Conservation (phyloP, 2,329 filamentous ascomycete species). For the Fusarium setosum region DNA sequence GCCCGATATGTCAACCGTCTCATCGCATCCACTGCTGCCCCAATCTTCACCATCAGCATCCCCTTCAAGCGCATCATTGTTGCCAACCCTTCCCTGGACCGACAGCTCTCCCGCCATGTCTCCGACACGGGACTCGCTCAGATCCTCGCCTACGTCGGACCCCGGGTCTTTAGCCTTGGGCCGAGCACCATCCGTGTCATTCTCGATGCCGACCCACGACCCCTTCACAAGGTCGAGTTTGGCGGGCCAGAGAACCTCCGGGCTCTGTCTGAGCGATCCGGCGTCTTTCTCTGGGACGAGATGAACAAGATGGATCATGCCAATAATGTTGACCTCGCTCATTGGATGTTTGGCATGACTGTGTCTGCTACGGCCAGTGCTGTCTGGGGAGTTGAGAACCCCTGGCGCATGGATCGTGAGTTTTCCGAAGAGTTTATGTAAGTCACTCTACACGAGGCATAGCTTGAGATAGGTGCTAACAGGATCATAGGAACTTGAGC, state of each 20-base stretch:
- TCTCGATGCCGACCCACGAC: slow-evolving; percentile 42
- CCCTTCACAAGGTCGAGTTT: slow-evolving; percentile 44
- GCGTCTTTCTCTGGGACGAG: slow-evolving; percentile 32
- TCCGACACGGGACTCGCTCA: slow-evolving; percentile 46
- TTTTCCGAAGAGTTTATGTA: slow-evolving; percentile 47
- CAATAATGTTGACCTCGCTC: slow-evolving; percentile 38
- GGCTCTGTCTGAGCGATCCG: slow-evolving; percentile 36
- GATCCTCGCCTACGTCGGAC: slow-evolving; percentile 45
- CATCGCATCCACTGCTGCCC: slow-evolving; percentile 34
- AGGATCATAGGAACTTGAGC: slow-evolving; percentile 37
- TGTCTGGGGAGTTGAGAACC: slow-evolving; percentile 46
- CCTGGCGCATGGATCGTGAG: slow-evolving; percentile 45
- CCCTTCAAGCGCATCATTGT: slow-evolving; percentile 43
- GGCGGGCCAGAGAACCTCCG: slow-evolving; percentile 36
- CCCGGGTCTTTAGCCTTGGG: slow-evolving; percentile 41
- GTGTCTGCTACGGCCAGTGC: slow-evolving; percentile 46
- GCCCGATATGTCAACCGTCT: slow-evolving; percentile 43
- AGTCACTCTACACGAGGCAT: neutral
- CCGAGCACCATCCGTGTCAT: slow-evolving; percentile 37
- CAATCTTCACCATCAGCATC: slow-evolving; percentile 46
- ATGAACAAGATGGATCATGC: slow-evolving; percentile 31
- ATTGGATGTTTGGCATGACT: slow-evolving; percentile 45
- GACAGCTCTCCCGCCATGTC: slow-evolving; percentile 41
- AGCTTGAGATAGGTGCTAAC: slow-evolving; percentile 4
- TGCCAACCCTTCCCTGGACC: slow-evolving; percentile 43